Evolutionary conservation across 441 rosid genomes (phyloP), one percentile per base, ranked within the genome.

Genomic region (Mallotus japonicus): DNA sequence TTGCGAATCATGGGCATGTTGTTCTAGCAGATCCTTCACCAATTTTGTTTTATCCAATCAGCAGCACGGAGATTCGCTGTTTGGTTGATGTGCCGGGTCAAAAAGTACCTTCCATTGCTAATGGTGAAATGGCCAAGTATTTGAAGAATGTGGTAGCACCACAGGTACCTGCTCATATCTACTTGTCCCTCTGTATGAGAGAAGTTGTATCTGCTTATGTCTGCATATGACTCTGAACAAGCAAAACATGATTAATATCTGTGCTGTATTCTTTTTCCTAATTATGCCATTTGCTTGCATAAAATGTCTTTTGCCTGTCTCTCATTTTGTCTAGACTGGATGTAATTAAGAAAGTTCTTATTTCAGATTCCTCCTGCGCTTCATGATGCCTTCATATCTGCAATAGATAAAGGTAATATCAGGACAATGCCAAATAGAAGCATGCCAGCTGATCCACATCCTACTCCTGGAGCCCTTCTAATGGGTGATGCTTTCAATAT

Each of bases 401-500:
- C 96, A 0, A 40, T 92, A 34, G 85, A 92, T 22, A 86, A 83
- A 80, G 96, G 98, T 70, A 90, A 85, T 47, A 89, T 92, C 20
- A 87, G 88, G 78, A 88, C 93, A 7, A 93, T 93, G 97, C 98
- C 96, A 0, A 92, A 93, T 72, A 84, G 95, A 83, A 90, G 96
- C 88, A 92, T 93, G 97, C 97, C 97, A 0, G 98, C 98, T 56
- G 81, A 79, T 75, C 93, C 96, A 6, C 76, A 80, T 63, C 97
- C 95, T 1, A 93, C 92, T 6, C 92, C 97, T 6, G 98, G 98
- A 54, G 98, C 97, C 17, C 80, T 92, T 50, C 65, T 92, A 56
- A 85, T 93, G 97, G 98, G 98, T 58, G 97, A 93, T 71, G 96
- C 98, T 70, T 90, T 93, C 72, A 93, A 93, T 84, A 93, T 93